Base-by-base conservation (phyloP, 2,329 filamentous ascomycete genomes). In the Penicillium sp. region DNA sequence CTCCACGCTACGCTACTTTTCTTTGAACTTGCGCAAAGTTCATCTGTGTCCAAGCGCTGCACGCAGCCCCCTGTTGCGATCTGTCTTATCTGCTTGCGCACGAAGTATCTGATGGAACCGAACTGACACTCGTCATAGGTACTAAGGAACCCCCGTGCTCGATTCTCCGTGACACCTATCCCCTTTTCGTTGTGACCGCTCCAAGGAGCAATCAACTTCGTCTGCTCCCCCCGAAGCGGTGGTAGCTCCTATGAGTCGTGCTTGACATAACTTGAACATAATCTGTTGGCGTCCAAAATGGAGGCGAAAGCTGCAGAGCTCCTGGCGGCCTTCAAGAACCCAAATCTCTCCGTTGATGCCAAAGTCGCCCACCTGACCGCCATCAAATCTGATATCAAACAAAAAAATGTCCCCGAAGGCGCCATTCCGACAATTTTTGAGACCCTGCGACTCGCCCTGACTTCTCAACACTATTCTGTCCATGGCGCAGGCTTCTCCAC, bases 321-420 rank as follows among this genome's bases (percentile, higher is more conserved):
- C 60, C 73, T 86, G 65, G 78, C 77, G 58, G 78, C 81, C 54
- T 78, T 86, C 63, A 84, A 84, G 72, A 83, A 83, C 74, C 84
- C 86, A 67, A 89, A 91, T 68, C 83, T 84, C 39, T 83, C 86
- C 51, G 81, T 91, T 68, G 90, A 93, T 69, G 78, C 83, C 54
- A 92, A 92, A 73, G 83, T 92, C 64, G 82, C 86, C 64, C 84
- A 86, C 55, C 86, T 96, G 68, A 90, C 87, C 60, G 83, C 81
- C 69, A 82, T 93, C 77, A 96, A 96, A 78, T 92, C 90, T 45
- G 86, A 88, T 74, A 96, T 96, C 82, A 96, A 96, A 77, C 92
- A 96, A 76, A 89, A 90, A 74, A 92, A 92, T 79, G 91, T 96
- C 48, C 91, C 92, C 61, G 91, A 96, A 37, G 65, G 67, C 42